These are phyloP conservation scores for Cudoniella acicularis DNA, from an alignment of 495 filamentous ascomycete genomes.

Conservation along the genomic window DNA sequence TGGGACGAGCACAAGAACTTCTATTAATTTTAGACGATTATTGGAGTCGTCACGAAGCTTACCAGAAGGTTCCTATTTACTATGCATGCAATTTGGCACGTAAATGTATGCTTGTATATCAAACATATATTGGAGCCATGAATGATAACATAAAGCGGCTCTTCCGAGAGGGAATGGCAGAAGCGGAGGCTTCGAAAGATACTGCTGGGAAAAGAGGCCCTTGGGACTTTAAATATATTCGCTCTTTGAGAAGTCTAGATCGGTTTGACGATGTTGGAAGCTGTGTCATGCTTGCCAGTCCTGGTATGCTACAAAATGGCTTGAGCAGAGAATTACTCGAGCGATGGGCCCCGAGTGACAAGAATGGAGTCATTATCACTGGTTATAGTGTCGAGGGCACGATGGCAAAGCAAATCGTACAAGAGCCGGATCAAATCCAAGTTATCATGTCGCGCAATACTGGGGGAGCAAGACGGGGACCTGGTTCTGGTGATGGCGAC, in stretches of 20 bases:
- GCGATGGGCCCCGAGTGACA: conserved; percentile 89
- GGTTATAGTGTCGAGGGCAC: conserved; percentile 98
- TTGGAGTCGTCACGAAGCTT: conserved; percentile 82
- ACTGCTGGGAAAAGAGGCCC: conserved; percentile 74
- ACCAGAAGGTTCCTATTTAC: conserved; percentile 89
- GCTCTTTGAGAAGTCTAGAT: conserved; percentile 86
- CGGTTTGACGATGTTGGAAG: conserved; percentile 93
- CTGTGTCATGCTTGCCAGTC: conserved; percentile 95
- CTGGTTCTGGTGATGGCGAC: conserved; percentile 56
- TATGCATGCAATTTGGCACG: conserved; percentile 91
- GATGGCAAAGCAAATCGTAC: conserved; percentile 92
- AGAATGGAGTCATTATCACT: conserved; percentile 95
- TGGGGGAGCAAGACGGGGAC: conserved; percentile 49
- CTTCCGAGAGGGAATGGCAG: conserved; percentile 80
- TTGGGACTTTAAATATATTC: conserved; percentile 93
- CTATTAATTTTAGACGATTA: conserved; percentile 95
- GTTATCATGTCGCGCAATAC: conserved; percentile 78
- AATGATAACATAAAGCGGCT: conserved; percentile 96
- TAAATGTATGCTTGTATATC: conserved; percentile 98
- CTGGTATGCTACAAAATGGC: conserved; percentile 96
- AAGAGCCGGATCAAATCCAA: conserved; percentile 88
- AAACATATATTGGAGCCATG: conserved; percentile 96
- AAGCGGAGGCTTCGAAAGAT: conserved; percentile 72
- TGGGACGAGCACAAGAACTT: conserved; percentile 90
- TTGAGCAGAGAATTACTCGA: conserved; percentile 89